Base-by-base conservation (phyloP, 1,284 basidiomycete species). In the Termitomyces sp. region DNA sequence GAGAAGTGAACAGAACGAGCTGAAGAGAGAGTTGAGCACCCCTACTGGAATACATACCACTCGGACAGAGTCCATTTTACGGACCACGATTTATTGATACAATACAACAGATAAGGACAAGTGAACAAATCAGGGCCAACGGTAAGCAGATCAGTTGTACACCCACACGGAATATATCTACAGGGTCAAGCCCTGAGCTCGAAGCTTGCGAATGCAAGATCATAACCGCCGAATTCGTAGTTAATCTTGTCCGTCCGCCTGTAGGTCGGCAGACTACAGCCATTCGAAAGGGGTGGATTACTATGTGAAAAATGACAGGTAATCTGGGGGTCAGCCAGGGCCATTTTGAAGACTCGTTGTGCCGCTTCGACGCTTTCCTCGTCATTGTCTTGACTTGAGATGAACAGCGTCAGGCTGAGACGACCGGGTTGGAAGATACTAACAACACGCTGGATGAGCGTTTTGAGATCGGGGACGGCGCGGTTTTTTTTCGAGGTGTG, bases 181-280 rank as follows among this genome's bases (percentile, higher is more conserved):
- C 26, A 21, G 9, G 39, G 31, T 56, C 34, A 61, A 52, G 64
- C 62, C 52, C 60, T 61, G 47, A 72, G 59, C 59, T 94, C 90
- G 69, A 94, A 95, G 68, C 86, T 93, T 33, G 90, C 89, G 68
- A 94, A 98, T 34, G 94, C 91, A 57, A 98, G 77, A 69, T 96
- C 92, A 69, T 98, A 99, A 48, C 90, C 92, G 49, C 91, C 91
- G 67, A 98, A 95, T 70, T 97, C 94, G 76, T 99, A 99, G 66
- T 96, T 91, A 69, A 99, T 99, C 68, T 97, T 91, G 74, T 98
- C 96, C 52, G 91, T 96, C 60, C 94, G 79, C 62, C 74, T 81
- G 67, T 89, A 90, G 21, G 38, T 19, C 10, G 40, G 56, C 14
- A 41, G 52, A 33, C 47, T 48, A 7, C 21, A 34, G 3, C 52